Evolutionary conservation across 1,284 basidiomycete species (phyloP), one percentile per base, ranked within the genome.

Genomic region (Tylopilus sp.): DNA sequence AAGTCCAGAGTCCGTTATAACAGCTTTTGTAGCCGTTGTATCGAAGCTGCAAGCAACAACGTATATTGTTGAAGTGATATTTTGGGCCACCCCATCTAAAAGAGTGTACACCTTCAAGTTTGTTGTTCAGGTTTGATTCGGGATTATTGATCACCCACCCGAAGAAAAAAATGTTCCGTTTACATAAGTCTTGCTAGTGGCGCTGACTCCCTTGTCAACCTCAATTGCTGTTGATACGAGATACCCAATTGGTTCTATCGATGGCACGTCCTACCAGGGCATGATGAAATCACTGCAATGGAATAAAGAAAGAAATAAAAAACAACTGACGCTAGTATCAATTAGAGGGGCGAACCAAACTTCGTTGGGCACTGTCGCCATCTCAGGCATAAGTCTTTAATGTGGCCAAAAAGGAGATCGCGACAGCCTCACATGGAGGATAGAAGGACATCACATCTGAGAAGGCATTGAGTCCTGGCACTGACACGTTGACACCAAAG

Each of bases 151-250:
- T 29, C 7, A n/a, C 44, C 8, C n/a, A 47, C 44, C 44, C 5
- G 44, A n/a, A n/a, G 44, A n/a, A 47, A n/a, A 36, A 15, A 52
- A 59, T 22, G 49, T 19, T 47, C 58, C 58, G 24, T 59, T 53
- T 24, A 59, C 39, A 24, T 52, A 59, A 47, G 39, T 24, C 4
- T 39, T 36, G 24, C 5, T 59, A 22, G 29, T 24, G 6, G 18
- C 24, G 4, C 3, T 33, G 7, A 59, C 26, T 6, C 36, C 53
- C 19, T 39, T 26, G 6, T 39, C 36, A 32, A 33, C 19, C n/a
- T 60, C 52, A n/a, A 47, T n/a, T 47, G 22, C n/a, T n/a, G 44
- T 12, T 13, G 47, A 49, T 12, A 49, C 24, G 47, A 60, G 58
- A 32, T 29, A 60, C 18, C 29, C 29, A 29, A 29, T 29, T 29